Evolutionary conservation across 768 basidiomycete genomes (phyloP).

Genomic region (Lactarius tabidus): DNA sequence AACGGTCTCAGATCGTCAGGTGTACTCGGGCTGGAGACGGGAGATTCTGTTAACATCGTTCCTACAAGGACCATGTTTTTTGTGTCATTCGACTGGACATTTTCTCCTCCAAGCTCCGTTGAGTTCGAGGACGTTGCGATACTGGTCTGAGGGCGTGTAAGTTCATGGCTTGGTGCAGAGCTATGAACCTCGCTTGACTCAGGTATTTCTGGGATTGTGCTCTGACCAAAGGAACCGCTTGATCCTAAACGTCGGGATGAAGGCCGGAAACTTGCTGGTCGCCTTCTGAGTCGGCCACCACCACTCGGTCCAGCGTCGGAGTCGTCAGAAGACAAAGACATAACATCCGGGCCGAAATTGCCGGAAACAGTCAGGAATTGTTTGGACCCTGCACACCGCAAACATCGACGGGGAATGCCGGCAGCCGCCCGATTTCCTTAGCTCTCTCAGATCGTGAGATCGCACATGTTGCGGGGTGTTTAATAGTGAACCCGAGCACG

Average conservation of each 20-base stretch:
- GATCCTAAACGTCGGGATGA: background rate
- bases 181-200: background rate
- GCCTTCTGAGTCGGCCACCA: constrained; percentile 3
- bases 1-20: constrained; percentile 4
- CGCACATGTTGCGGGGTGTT: too few relatives aligned
- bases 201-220: background rate
- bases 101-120: background rate
- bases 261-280: constrained; percentile 1
- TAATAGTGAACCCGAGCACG: too few relatives aligned
- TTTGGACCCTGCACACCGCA: too few relatives aligned
- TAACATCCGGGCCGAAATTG: constrained; percentile 2
- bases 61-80: constrained; percentile 3
- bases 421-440: too few relatives aligned
- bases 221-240: background rate
- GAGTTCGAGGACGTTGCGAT: constrained; percentile 1
- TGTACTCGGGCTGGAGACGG: constrained; percentile 10
- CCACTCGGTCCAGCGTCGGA: constrained; percentile 4
- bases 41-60: constrained; percentile 11
- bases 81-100: background rate
- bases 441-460: too few relatives aligned
- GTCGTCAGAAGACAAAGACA: constrained; percentile 10
- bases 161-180: constrained; percentile 4
- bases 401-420: too few relatives aligned
- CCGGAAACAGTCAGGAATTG: too few relatives aligned
- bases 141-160: background rate